phyloP scores from a whole-genome alignment of 169 alveolate genomes.

The Plasmodium vivax region DNA sequence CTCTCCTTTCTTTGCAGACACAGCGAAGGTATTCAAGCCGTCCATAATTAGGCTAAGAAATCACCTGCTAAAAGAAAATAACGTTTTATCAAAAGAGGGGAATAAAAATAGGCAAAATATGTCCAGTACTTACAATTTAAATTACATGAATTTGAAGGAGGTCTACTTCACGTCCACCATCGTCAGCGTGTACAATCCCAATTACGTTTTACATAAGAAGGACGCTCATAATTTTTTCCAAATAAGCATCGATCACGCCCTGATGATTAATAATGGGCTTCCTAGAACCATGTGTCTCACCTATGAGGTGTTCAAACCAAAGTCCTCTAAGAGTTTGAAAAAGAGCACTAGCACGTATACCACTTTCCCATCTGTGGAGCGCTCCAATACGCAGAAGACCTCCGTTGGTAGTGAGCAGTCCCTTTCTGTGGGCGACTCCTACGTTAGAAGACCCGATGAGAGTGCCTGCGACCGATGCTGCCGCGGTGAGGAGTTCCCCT shows the following conservation, averaged over 20 bases:
- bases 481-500: not conserved
- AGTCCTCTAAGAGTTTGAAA: slow-evolving; percentile 10
- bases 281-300: slow-evolving; percentile 56
- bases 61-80: slow-evolving; percentile 32
- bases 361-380: slow-evolving; percentile 9
- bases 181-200: slow-evolving; percentile 65
- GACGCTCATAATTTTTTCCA: slow-evolving; percentile 73
- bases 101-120: slow-evolving; percentile 18
- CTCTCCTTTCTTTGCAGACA: slow-evolving; percentile 56
- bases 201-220: slow-evolving; percentile 49
- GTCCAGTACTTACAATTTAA: slow-evolving; percentile 33
- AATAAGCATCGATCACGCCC: slow-evolving; percentile 55
- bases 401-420: not conserved
- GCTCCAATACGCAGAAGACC: not conserved
- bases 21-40: slow-evolving; percentile 39
- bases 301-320: slow-evolving; percentile 15
- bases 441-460: not conserved
- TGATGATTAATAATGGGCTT: slow-evolving; percentile 63
- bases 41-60: slow-evolving; percentile 40
- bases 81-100: slow-evolving; percentile 4
- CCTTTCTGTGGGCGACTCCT: not conserved
- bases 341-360: slow-evolving; percentile 3
- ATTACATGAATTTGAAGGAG: slow-evolving; percentile 57
- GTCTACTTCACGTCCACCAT: slow-evolving; percentile 52
- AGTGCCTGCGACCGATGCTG: not conserved